These are phyloP conservation scores for Flaveria brownii DNA, from an alignment of 129 eudicot species.

Conservation along the genomic window DNA sequence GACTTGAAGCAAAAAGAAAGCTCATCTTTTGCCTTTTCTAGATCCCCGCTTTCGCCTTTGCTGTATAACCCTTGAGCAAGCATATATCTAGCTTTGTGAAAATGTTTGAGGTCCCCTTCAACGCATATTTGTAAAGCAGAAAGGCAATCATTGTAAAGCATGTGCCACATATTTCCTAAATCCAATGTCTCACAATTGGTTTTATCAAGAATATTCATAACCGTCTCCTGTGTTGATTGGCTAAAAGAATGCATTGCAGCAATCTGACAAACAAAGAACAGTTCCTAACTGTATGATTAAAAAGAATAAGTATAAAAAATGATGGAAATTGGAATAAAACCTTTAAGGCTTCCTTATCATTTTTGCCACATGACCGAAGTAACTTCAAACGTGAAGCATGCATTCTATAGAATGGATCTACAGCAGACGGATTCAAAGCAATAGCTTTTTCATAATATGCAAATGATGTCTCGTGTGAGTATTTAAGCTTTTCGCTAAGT, in stretches of 20 bases:
- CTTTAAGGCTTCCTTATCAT: constrained; percentile 67
- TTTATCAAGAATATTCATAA: constrained; percentile 43
- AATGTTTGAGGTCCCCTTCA: constrained; percentile 98
- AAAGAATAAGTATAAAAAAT: not conserved
- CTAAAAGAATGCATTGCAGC: constrained; percentile 65
- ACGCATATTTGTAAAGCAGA: constrained; percentile 79
- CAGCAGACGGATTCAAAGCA: constrained; percentile 84
- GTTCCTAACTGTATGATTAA: not conserved
- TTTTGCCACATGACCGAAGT: constrained; percentile 71
- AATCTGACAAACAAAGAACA: constrained; percentile 47
- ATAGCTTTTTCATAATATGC: constrained; percentile 85
- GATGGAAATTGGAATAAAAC: constrained; percentile 30
- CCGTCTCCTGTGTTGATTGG: constrained; percentile 56
- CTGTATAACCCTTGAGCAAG: constrained; percentile 92
- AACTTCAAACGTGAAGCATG: constrained; percentile 99
- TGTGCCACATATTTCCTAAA: constrained; percentile 58
- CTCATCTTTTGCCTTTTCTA: constrained; percentile 88
- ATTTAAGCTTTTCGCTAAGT: constrained; percentile 88
- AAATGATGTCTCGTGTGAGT: constrained; percentile 63
- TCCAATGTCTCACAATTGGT: constrained; percentile 30
- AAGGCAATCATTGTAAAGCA: constrained; percentile 90
- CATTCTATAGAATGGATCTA: constrained; percentile 95
- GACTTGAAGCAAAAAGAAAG: constrained; percentile 97
- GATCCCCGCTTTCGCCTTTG: constrained; percentile 69
- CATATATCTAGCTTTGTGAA: constrained; percentile 96